Conservation (phyloP, 2,329 filamentous ascomycete genomes). For the Torrubiella hemipterigena region DNA sequence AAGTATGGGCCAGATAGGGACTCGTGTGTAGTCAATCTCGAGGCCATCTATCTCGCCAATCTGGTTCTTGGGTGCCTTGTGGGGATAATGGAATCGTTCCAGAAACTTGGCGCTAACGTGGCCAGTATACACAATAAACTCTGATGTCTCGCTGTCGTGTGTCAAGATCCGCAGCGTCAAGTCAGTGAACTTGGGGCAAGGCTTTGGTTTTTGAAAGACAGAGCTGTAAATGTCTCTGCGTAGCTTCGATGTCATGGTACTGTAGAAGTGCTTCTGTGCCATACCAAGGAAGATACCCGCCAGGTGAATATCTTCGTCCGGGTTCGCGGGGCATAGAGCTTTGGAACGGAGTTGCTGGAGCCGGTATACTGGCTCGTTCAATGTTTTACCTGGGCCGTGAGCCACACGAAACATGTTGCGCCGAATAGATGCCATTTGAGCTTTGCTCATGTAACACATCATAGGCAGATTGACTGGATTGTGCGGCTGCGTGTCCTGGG, state of each 20-base stretch:
- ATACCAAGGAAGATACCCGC: constrained; percentile 41
- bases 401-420: constrained; percentile 33
- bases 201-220: constrained; percentile 7
- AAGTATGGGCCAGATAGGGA: constrained; percentile 42
- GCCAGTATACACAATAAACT: constrained; percentile 42
- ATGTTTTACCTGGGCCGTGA: constrained; percentile 23
- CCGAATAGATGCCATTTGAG: constrained; percentile 32
- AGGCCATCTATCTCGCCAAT: constrained; percentile 21
- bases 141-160: constrained; percentile 32
- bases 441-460: constrained; percentile 35
- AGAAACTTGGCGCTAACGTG: constrained; percentile 36
- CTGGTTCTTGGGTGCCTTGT: constrained; percentile 19
- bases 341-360: constrained; percentile 35
- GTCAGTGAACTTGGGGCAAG: constrained; percentile 27
- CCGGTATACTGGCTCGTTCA: constrained; percentile 34
- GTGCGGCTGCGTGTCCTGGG: constrained; percentile 11
- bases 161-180: constrained; percentile 38
- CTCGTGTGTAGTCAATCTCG: constrained; percentile 32
- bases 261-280: constrained; percentile 44
- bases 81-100: constrained; percentile 35
- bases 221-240: constrained; percentile 16
- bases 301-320: constrained; percentile 39
- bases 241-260: constrained; percentile 8
- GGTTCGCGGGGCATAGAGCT: constrained; percentile 31
- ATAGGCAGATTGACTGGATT: constrained; percentile 17